A percentile compares a stretch with the other conserved stretches of the same genome.
Evolutionary conservation across 1,284 basidiomycete genomes (phyloP).

Genomic region (Crepidotus sp.): DNA sequence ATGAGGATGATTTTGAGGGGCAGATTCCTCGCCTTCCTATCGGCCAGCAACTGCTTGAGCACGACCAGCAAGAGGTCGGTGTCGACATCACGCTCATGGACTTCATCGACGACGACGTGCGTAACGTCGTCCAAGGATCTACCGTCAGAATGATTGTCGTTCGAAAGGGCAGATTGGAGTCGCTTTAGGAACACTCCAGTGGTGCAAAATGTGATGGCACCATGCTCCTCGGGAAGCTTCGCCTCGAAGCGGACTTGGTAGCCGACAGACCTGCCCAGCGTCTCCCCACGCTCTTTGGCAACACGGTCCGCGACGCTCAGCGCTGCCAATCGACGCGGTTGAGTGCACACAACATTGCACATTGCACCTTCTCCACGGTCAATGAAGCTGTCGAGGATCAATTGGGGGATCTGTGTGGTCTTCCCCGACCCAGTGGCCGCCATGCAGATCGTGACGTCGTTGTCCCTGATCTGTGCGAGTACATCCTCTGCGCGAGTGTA

Average conservation of each 20-base stretch:
- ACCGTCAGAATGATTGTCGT: constrained; percentile 22
- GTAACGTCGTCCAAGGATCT: constrained; percentile 69
- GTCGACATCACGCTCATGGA: constrained; percentile 93
- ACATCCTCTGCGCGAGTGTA: constrained; percentile 59
- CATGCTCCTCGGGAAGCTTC: constrained; percentile 74
- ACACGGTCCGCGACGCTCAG: constrained; percentile 91
- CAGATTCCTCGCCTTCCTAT: constrained; percentile 64
- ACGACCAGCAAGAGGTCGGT: constrained; percentile 90
- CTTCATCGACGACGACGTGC: constrained; percentile 92
- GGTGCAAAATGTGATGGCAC: constrained; percentile 89
- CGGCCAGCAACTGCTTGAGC: constrained; percentile 76
- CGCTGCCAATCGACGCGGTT: constrained; percentile 88
- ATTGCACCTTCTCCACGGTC: constrained; percentile 68
- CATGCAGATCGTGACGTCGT: constrained; percentile 91
- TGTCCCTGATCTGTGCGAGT: constrained; percentile 61
- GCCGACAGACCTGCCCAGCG: constrained; percentile 68
- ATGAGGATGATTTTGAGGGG: constrained; percentile 89
- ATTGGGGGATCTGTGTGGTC: constrained; percentile 92
- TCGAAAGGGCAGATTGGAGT: constrained; percentile 71
- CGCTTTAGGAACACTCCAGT: constrained; percentile 87
- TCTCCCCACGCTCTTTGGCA: constrained; percentile 81
- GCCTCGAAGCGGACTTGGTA: constrained; percentile 93
- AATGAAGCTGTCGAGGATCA: constrained; percentile 84
- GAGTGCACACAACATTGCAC: constrained; percentile 92
- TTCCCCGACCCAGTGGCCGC: constrained; percentile 95